Conservation (phyloP, 1,284 basidiomycete species). For the Porogramme epimiltina region DNA sequence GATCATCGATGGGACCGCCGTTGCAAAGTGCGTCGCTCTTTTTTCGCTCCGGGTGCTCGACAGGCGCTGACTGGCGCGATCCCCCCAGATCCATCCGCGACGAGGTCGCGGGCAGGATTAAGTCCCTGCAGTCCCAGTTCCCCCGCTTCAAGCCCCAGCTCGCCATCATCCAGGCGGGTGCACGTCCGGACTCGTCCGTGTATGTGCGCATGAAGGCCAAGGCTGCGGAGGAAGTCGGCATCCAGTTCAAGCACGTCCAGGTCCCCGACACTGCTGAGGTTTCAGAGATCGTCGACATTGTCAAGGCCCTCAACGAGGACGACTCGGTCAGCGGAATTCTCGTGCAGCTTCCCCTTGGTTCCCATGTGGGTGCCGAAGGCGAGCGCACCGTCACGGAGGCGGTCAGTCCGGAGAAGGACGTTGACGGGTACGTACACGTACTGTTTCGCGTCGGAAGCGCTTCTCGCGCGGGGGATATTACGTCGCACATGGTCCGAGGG, state of each 20-base stretch:
- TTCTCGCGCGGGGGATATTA: not conserved
- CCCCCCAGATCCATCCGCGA: conserved; percentile 74
- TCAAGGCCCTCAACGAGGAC: conserved; percentile 86
- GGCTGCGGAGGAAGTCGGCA: conserved; percentile 94
- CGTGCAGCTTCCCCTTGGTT: conserved; percentile 95
- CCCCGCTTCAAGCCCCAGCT: conserved; percentile 90
- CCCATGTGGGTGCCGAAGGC: conserved; percentile 81
- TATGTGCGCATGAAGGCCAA: conserved; percentile 99
- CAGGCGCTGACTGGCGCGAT: conserved; percentile 2
- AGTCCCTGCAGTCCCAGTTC: conserved; percentile 57
- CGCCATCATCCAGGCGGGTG: conserved; percentile 93
- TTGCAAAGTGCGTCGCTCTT: conserved; percentile 74
- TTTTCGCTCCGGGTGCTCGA: not conserved
- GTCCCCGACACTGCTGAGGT: conserved; percentile 76
- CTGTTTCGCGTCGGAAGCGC: not conserved
- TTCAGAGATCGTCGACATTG: conserved; percentile 77
- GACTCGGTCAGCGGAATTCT: conserved; percentile 87
- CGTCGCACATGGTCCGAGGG: too few species aligned
- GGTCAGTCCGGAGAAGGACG: conserved; percentile 94
- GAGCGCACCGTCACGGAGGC: conserved; percentile 94
- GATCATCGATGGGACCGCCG: conserved; percentile 85
- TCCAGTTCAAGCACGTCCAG: conserved; percentile 83
- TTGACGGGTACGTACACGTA: conserved; percentile 81
- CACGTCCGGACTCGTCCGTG: conserved; percentile 85
- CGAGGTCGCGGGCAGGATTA: conserved; percentile 70